These are phyloP conservation scores for Calonectria fujianensis DNA, from an alignment of 2,329 filamentous ascomycete genomes.

Conservation along the genomic window DNA sequence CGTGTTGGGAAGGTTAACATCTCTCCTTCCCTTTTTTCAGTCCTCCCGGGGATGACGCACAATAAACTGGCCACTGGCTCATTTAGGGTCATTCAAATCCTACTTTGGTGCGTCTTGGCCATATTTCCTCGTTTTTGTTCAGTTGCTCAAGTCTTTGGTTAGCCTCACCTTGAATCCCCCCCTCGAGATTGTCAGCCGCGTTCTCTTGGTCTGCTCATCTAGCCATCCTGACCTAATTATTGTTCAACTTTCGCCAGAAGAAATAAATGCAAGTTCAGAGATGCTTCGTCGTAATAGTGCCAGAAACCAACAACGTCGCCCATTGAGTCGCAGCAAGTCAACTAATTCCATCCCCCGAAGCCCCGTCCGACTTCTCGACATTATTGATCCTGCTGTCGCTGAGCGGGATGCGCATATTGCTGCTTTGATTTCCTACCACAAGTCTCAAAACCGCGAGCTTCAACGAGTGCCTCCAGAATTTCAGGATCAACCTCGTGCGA, in stretches of 20 bases:
- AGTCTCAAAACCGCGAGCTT: constrained; percentile 65
- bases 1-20: too few species aligned
- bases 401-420: constrained; percentile 78
- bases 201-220: background rate
- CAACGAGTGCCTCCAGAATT: constrained; percentile 42
- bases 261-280: constrained; percentile 39
- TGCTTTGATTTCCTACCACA: constrained; percentile 75
- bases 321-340: constrained; percentile 72
- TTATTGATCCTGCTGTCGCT: constrained; percentile 69
- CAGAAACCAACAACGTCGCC: constrained; percentile 63
- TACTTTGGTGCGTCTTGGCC: background rate
- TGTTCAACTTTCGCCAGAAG: too few species aligned
- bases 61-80: background rate
- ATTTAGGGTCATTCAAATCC: background rate
- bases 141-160: constrained; percentile 19
- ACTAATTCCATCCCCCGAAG: constrained; percentile 65
- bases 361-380: constrained; percentile 65
- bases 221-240: background rate
- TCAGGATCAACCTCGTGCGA: constrained; percentile 52
- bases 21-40: background rate
- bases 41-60: background rate
- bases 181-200: constrained; percentile 9
- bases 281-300: constrained; percentile 72
- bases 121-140: background rate
- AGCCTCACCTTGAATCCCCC: constrained; percentile 7